Percentiles rank a stretch among this genome's conserved stretches.
Evolutionary conservation across 257 asterid genomes (phyloP).

Genomic region (Hygrophila difformis): DNA sequence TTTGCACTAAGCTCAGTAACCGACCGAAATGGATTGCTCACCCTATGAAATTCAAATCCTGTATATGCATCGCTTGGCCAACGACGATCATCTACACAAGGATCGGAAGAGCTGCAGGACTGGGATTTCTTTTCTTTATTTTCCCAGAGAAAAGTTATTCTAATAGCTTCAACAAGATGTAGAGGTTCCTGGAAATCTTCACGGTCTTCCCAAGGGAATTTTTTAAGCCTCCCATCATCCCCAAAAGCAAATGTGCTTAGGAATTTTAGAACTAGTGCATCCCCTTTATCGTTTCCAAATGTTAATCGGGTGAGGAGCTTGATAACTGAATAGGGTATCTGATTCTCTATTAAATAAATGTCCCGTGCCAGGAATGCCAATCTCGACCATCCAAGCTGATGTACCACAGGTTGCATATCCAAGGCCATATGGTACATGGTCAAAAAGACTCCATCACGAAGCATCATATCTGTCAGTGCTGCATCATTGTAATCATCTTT

Average conservation of each 20-base stretch:
- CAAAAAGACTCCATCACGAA: constrained; percentile 12
- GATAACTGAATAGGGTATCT: constrained; percentile 15
- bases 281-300: background rate
- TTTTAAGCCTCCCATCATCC: background rate
- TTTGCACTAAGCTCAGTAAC: constrained; percentile 7
- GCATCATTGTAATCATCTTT: background rate
- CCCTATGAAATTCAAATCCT: background rate
- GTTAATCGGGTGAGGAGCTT: background rate
- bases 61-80: no score
- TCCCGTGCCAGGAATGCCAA: background rate
- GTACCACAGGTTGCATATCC: no score
- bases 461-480: constrained; percentile 5
- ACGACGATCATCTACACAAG: background rate
- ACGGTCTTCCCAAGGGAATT: background rate
- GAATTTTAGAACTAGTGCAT: background rate
- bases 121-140: background rate
- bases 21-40: background rate
- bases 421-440: background rate
- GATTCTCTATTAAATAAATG: constrained; percentile 19
- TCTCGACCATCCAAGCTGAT: background rate
- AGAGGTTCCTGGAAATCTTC: constrained; percentile 12
- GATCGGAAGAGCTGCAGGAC: no score
- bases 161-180: constrained; percentile 10
- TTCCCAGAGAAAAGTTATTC: background rate
- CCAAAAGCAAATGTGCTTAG: background rate